Evolutionary conservation across 371 early-diverging fungal genomes (phyloP).

Genomic region (Syncephalastrum sp.): DNA sequence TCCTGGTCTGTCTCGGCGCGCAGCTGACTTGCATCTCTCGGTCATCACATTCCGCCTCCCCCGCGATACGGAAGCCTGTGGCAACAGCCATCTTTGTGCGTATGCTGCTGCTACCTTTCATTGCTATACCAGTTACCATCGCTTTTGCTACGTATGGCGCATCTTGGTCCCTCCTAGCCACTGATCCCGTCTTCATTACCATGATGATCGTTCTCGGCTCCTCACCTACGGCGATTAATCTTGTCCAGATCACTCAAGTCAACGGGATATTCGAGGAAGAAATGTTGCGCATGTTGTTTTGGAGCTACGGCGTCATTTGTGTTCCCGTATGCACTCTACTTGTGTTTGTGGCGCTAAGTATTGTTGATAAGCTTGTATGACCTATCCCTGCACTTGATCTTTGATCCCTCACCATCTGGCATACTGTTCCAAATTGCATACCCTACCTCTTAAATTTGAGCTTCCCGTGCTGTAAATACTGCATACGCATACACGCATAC

Average conservation of each 20-base stretch:
- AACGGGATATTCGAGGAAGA: conserved; percentile 56
- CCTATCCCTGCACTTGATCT: no score
- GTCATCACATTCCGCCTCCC: conserved; percentile 15
- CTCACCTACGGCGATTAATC: conserved; percentile 59
- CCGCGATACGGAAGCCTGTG: conserved; percentile 31
- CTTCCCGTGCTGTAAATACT: no score
- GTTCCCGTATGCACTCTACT: conserved; percentile 49
- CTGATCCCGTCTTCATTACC: conserved; percentile 51
- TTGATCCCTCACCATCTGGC: no score
- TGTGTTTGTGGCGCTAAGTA: conserved; percentile 45
- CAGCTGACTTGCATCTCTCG: conserved; percentile 46
- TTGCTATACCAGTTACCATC: conserved; percentile 43
- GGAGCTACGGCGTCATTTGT: conserved; percentile 60
- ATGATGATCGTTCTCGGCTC: conserved; percentile 55
- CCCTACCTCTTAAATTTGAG: no score
- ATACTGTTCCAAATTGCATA: no score
- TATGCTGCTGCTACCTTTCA: conserved; percentile 45
- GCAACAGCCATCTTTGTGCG: conserved; percentile 38
- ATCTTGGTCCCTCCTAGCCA: conserved; percentile 33
- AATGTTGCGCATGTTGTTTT: conserved; percentile 57
- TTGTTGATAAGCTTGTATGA: conserved; percentile 24
- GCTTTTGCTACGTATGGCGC: conserved; percentile 38
- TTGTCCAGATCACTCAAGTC: conserved; percentile 57
- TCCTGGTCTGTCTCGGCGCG: conserved; percentile 69
- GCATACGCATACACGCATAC: no score